Evolutionary conservation across 2,329 filamentous ascomycete genomes (phyloP).

Genomic region (Zasmidium citrigriseum): DNA sequence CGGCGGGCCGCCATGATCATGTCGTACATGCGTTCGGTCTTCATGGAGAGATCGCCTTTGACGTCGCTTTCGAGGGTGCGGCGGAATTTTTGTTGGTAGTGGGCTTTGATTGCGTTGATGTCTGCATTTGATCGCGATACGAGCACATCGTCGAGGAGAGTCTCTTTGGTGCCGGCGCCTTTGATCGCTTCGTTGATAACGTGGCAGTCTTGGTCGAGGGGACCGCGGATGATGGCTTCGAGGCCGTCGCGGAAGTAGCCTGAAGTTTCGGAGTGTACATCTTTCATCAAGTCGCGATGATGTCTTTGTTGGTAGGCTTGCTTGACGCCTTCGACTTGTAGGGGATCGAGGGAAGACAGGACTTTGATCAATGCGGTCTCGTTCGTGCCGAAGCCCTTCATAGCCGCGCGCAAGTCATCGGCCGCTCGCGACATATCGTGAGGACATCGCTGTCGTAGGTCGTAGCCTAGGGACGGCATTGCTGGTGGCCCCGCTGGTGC

Average conservation of each 20-base stretch:
- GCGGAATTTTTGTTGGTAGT: conserved; percentile 69
- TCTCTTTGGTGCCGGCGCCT: conserved; percentile 83
- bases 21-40: conserved; percentile 82
- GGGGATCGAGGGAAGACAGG: conserved; percentile 72
- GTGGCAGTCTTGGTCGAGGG: conserved; percentile 73
- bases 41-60: conserved; percentile 76
- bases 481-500: conserved; percentile 52
- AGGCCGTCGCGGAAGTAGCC: conserved; percentile 75
- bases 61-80: conserved; percentile 71
- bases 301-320: conserved; percentile 65
- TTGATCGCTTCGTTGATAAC: conserved; percentile 71
- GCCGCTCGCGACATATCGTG: conserved; percentile 69
- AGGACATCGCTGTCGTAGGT: conserved; percentile 66
- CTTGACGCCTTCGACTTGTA: conserved; percentile 71
- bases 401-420: conserved; percentile 72
- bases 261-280: conserved; percentile 74
- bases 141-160: conserved; percentile 81
- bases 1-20: conserved; percentile 75
- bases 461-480: conserved; percentile 73
- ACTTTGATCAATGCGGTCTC: conserved; percentile 73
- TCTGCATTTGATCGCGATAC: conserved; percentile 84
- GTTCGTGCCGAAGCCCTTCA: conserved; percentile 93
- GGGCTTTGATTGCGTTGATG: conserved; percentile 78
- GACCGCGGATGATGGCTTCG: conserved; percentile 74
- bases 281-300: conserved; percentile 69